Evolutionary conservation across 2,329 filamentous ascomycete genomes (phyloP).

Genomic region (Penicillium sp.): DNA sequence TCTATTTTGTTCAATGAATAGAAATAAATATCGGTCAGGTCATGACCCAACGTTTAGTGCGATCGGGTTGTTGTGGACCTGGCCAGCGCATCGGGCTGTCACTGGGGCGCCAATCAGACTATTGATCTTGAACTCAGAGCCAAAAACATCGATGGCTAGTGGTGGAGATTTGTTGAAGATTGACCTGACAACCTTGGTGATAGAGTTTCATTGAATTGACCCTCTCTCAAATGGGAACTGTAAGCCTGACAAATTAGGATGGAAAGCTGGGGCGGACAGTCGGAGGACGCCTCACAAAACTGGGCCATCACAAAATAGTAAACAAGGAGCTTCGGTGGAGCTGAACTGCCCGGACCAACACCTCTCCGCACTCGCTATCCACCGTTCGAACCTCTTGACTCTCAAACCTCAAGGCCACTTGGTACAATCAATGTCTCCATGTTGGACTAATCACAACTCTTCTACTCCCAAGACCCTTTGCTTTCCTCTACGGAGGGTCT

Average conservation of each 20-base stretch:
- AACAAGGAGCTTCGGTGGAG: constrained; percentile 26
- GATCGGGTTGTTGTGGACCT: constrained; percentile 9
- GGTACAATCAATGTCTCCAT: constrained; percentile 7
- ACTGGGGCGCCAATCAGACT: constrained; percentile 6
- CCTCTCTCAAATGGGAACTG: background rate
- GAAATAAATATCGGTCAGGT: background rate
- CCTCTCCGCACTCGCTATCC: constrained; percentile 15
- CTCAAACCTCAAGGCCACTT: background rate
- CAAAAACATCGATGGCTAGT: background rate
- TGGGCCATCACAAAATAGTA: constrained; percentile 5
- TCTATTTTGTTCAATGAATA: background rate
- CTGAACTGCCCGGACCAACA: constrained; percentile 17
- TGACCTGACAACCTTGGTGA: background rate
- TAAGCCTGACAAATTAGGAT: background rate
- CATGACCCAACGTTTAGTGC: background rate
- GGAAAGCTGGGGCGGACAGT: background rate
- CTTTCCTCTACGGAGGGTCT: background rate
- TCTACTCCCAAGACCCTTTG: background rate
- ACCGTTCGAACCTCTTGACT: constrained; percentile 4
- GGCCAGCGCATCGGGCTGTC: constrained; percentile 10
- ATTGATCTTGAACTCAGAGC: background rate
- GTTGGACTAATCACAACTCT: background rate
- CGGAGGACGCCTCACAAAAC: background rate
- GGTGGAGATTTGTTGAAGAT: background rate
- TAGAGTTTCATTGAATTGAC: background rate